These are phyloP conservation scores for Nidula niveotomentosa DNA, from an alignment of 1,284 basidiomycete species.

Conservation along the genomic window DNA sequence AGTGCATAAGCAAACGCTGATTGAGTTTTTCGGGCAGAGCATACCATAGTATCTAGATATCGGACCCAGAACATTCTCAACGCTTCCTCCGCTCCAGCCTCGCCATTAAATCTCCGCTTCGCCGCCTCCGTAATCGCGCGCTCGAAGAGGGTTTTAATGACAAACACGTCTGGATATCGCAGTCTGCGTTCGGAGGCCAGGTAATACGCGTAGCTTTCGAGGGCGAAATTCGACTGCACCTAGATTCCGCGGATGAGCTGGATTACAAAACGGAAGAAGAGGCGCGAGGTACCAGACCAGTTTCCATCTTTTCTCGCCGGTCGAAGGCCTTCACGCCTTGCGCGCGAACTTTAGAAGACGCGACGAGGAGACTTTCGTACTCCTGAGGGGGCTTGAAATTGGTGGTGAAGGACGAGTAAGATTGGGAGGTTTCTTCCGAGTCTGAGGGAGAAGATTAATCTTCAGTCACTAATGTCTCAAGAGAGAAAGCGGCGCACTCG, in stretches of 20 bases:
- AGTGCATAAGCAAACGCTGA: constrained; percentile 3
- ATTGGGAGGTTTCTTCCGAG: constrained; percentile 77
- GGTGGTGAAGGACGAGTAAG: constrained; percentile 88
- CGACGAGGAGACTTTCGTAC: constrained; percentile 77
- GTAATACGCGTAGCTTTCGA: constrained; percentile 65
- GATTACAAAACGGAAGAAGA: neutral
- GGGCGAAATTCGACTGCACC: constrained; percentile 46
- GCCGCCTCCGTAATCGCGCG: constrained; percentile 76
- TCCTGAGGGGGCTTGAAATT: constrained; percentile 67
- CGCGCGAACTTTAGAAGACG: constrained; percentile 70
- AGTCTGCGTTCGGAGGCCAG: constrained; percentile 62
- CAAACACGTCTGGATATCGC: constrained; percentile 61
- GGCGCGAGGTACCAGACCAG: constrained; percentile 45
- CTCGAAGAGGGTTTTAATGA: constrained; percentile 71
- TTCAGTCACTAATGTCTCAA: neutral
- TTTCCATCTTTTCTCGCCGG: constrained; percentile 61
- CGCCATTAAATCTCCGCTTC: constrained; percentile 48
- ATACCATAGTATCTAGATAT: constrained; percentile 57
- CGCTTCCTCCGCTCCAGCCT: constrained; percentile 53
- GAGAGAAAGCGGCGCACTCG: constrained; percentile 40
- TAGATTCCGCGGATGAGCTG: constrained; percentile 15
- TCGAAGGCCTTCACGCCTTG: constrained; percentile 61
- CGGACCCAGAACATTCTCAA: constrained; percentile 64
- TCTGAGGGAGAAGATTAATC: constrained; percentile 33
- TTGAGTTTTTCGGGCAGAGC: constrained; percentile 5